Evolutionary conservation across 192 early-diverging fungal genomes (phyloP).

Genomic region (Backusella luteola): DNA sequence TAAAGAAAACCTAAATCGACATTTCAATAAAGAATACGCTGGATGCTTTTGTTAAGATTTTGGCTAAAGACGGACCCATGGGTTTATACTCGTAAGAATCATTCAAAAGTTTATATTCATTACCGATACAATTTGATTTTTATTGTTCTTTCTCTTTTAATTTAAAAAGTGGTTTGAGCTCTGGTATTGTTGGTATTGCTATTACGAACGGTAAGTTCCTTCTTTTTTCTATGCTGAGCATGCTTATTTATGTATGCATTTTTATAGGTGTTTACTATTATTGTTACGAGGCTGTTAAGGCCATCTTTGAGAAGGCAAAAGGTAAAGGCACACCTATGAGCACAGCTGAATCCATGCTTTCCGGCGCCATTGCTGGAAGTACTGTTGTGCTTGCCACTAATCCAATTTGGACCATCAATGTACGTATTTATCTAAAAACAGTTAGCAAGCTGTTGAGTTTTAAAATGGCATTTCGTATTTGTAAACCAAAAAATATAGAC

Average conservation of each 20-base stretch:
- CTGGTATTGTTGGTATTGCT: slow-evolving; percentile 95
- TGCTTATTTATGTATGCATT: background rate
- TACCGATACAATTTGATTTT: background rate
- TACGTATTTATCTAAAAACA: slow-evolving; percentile 34
- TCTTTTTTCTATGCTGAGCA: background rate
- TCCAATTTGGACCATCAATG: slow-evolving; percentile 99
- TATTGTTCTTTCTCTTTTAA: background rate
- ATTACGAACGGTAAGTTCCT: slow-evolving; percentile 88
- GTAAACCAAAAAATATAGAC: slow-evolving; percentile 50
- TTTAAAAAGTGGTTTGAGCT: slow-evolving; percentile 81
- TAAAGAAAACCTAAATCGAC: background rate
- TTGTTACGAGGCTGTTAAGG: slow-evolving; percentile 89
- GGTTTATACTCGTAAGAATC: slow-evolving; percentile 85
- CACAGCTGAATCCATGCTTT: slow-evolving; percentile 88
- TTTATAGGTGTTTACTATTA: slow-evolving; percentile 62
- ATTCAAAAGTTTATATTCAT: background rate
- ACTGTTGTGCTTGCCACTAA: slow-evolving; percentile 88
- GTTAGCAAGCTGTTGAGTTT: background rate
- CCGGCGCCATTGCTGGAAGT: slow-evolving; percentile 88
- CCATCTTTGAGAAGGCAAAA: slow-evolving; percentile 70
- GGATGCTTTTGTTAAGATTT: slow-evolving; percentile 85
- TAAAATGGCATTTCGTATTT: background rate
- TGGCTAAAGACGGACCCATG: slow-evolving; percentile 81
- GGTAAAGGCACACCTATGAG: slow-evolving; percentile 62
- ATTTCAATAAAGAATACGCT: slow-evolving; percentile 43